Evolutionary conservation across 2,329 filamentous ascomycete species (phyloP).

Genomic region (Xylaria sp.): DNA sequence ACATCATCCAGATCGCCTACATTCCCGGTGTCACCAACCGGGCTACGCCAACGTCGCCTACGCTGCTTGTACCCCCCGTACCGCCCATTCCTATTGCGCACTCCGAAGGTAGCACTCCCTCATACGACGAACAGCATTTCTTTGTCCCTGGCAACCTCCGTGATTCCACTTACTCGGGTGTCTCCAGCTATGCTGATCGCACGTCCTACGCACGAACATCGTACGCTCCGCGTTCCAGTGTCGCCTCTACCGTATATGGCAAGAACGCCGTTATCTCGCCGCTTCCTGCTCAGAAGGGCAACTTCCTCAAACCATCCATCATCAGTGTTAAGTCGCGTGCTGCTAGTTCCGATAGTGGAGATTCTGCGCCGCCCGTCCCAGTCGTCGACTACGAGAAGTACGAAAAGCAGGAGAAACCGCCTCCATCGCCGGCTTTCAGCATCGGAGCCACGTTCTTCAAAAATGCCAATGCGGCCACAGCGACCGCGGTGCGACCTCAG

Average conservation of each 20-base stretch:
- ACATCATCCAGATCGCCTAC: conserved; percentile 99
- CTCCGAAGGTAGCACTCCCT: conserved; percentile 59
- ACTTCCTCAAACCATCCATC: conserved; percentile 86
- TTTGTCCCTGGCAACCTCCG: conserved; percentile 90
- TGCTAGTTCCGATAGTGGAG: conserved; percentile 54
- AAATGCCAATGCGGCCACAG: conserved; percentile 61
- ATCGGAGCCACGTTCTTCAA: conserved; percentile 71
- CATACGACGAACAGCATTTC: conserved; percentile 80
- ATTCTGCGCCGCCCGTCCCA: conserved; percentile 70
- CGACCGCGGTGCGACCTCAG: conserved; percentile 59
- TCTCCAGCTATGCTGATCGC: conserved; percentile 65
- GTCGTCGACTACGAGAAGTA: conserved; percentile 68
- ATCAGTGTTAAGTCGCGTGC: conserved; percentile 83
- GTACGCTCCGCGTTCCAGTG: conserved; percentile 67
- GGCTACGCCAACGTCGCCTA: conserved; percentile 80
- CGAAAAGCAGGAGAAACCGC: conserved; percentile 48
- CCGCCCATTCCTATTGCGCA: conserved; percentile 80
- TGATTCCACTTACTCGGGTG: conserved; percentile 85
- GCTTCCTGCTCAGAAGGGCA: conserved; percentile 77
- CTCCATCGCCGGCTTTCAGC: conserved; percentile 60
- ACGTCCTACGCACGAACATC: conserved; percentile 63
- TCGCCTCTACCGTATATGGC: conserved; percentile 92
- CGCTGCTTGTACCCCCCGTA: conserved; percentile 83
- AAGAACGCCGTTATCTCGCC: conserved; percentile 84
- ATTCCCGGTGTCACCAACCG: conserved; percentile 96